Conservation (phyloP, 208 protist species). For the Strigomonas culicis region DNA sequence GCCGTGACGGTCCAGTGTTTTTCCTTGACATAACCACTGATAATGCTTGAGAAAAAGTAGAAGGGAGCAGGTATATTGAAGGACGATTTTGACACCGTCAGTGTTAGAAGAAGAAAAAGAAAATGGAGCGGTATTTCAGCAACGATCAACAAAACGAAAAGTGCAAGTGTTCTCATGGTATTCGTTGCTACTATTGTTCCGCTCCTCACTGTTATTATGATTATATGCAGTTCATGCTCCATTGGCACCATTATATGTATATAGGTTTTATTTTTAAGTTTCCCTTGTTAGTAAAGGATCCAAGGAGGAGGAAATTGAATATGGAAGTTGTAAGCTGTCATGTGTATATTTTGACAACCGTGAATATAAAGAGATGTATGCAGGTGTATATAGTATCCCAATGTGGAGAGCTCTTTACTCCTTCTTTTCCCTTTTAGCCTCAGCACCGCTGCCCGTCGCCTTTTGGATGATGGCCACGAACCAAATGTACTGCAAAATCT, state of each 20-base stretch:
- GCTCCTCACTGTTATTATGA: neutral
- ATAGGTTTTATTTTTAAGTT: neutral
- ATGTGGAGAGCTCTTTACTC: slow-evolving; percentile 4
- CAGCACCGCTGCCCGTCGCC: slow-evolving; percentile 13
- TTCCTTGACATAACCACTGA: too few relatives aligned
- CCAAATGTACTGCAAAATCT: slow-evolving; percentile 82
- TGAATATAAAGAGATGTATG: slow-evolving; percentile 20
- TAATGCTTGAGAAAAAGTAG: neutral
- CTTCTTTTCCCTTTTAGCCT: slow-evolving; percentile 27
- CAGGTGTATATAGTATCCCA: neutral
- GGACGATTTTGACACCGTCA: slow-evolving; percentile 1
- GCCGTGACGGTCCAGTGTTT: too few relatives aligned
- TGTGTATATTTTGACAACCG: slow-evolving; percentile 1
- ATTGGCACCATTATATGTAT: too few relatives aligned
- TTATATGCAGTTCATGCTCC: too few relatives aligned
- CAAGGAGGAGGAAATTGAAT: slow-evolving; percentile 15
- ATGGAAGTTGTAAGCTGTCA: slow-evolving; percentile 10
- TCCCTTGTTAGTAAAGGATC: neutral
- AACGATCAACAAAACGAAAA: too few relatives aligned
- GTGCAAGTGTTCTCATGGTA: too few relatives aligned
- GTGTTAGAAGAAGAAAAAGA: neutral
- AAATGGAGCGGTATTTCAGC: neutral
- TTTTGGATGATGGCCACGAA: slow-evolving; percentile 65
- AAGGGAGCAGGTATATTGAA: neutral
- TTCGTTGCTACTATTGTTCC: too few relatives aligned